phyloP scores from a whole-genome alignment of 2,329 filamentous ascomycete species.

The Nigrospora sphaerica region DNA sequence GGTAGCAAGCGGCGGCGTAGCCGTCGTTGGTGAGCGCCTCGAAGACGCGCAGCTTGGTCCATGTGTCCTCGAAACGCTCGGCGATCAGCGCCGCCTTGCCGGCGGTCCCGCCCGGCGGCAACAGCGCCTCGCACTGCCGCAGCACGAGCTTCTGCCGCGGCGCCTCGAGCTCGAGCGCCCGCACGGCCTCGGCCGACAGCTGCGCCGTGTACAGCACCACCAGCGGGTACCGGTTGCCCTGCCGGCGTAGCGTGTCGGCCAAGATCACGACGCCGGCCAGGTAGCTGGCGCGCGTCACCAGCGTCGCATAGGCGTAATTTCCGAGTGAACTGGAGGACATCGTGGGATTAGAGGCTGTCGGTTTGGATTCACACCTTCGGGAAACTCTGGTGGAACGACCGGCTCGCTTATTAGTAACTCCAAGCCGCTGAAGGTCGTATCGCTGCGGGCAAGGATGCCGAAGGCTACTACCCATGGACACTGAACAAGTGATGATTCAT shows the following conservation, averaged over 20 bases:
- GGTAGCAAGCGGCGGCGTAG: constrained; percentile 36
- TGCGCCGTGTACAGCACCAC: constrained; percentile 40
- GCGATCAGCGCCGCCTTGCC: constrained; percentile 33
- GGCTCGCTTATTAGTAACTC: no score
- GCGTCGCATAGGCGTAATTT: constrained; percentile 34
- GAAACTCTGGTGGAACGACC: no score
- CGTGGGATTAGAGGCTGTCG: no score
- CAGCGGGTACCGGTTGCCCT: constrained; percentile 36
- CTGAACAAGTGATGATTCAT: no score
- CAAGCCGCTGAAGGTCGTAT: no score
- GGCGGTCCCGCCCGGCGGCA: constrained; percentile 21
- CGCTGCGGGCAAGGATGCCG: no score
- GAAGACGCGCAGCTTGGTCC: constrained; percentile 49
- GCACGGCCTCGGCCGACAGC: constrained; percentile 29
- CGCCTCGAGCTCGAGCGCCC: constrained; percentile 32
- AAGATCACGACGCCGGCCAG: constrained; percentile 44
- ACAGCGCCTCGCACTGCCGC: constrained; percentile 29
- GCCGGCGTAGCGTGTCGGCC: constrained; percentile 37
- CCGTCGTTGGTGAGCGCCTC: constrained; percentile 24
- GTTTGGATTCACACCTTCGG: no score
- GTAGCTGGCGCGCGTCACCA: constrained; percentile 43
- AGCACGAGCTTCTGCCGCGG: constrained; percentile 30
- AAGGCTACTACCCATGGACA: no score
- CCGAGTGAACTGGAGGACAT: constrained; percentile 5
- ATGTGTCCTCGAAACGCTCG: constrained; percentile 44